Base-by-base conservation (phyloP, 768 basidiomycete species). In the Tubosaeta sp. region DNA sequence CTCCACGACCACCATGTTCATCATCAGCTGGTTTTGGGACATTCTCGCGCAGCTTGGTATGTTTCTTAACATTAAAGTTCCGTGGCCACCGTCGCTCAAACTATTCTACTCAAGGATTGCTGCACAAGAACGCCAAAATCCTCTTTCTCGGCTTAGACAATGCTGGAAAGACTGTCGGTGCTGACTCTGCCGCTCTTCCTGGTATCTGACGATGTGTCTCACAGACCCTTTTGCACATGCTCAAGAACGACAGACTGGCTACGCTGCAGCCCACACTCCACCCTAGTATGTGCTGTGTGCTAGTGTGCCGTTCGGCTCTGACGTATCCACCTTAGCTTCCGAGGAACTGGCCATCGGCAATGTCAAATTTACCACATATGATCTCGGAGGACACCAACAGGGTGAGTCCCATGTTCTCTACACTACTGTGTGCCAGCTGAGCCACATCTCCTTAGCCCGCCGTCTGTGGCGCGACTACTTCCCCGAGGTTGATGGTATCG, bases 381-480 rank as follows among this genome's bases (percentile, higher is more conserved):
- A 99, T 71, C 78, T 99, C 48, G 97, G 97, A 64, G 97, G 97
- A 67, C 97, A 98, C 76, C 86, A 88, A 70, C 95, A 97, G 70
- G 94, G 94, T 92, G 50, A 54, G 76, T 29, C 48, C 49, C 53
- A 31, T 42, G 37, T 13, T 45, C 19, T 19, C 8, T 33, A 41
- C 43, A 8, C 25, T 42, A 26, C 14, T 13, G 4, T n/a, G 26
- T 48, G 35, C 39, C 27, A 3, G 38, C 4, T 11, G 12, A 50
- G 34, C 39, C 50, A 27, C 34, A 29, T 39, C 25, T 26, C 26
- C 35, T 17, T 62, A 84, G 97, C 97, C 49, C 95, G 97, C 61
- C 91, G 97, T 60, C 86, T 98, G 69, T 99, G 97, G 97, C 85
- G 94, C 53, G 95, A 99, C 73, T 99, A 98, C 76, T 98, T 99